A percentile compares a stretch with the other conserved stretches of the same genome.
These are phyloP conservation scores for Sclerotinia glacialis DNA, from an alignment of 2,329 filamentous ascomycete species.

Conservation along the genomic window DNA sequence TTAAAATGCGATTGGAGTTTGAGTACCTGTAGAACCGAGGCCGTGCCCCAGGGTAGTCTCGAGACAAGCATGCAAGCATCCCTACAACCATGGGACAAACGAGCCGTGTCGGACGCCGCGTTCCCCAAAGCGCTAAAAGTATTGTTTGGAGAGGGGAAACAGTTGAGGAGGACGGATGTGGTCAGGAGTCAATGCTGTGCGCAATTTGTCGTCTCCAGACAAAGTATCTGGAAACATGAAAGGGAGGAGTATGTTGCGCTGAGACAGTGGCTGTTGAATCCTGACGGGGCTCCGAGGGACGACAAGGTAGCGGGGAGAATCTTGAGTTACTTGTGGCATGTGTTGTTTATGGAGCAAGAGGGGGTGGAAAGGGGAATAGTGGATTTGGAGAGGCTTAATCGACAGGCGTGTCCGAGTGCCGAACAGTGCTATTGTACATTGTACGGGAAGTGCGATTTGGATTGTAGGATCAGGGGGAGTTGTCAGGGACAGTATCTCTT, in stretches of 20 bases:
- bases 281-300: constrained; percentile 42
- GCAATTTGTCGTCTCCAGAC: constrained; percentile 52
- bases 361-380: constrained; percentile 11
- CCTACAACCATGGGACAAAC: constrained; percentile 45
- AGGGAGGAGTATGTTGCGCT: constrained; percentile 51
- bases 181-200: constrained; percentile 53
- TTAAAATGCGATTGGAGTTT: constrained; percentile 50
- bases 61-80: constrained; percentile 43
- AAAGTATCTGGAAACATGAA: constrained; percentile 48
- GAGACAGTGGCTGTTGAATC: constrained; percentile 52
- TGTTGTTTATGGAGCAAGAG: constrained; percentile 43
- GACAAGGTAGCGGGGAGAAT: constrained; percentile 47
- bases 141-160: constrained; percentile 42
- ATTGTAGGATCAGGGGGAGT: constrained; percentile 26
- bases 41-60: constrained; percentile 43
- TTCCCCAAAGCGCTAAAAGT: constrained; percentile 40
- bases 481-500: constrained; percentile 31
- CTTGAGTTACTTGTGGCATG: constrained; percentile 50
- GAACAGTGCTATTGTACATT: constrained; percentile 33
- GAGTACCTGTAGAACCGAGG: constrained; percentile 42
- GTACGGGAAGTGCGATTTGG: constrained; percentile 32
- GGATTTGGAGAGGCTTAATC: constrained; percentile 29
- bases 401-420: constrained; percentile 29
- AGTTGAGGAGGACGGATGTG: constrained; percentile 45
- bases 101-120: constrained; percentile 42